Evolutionary conservation across 257 asterid genomes (phyloP).

Genomic region (Nicotiana knightiana): DNA sequence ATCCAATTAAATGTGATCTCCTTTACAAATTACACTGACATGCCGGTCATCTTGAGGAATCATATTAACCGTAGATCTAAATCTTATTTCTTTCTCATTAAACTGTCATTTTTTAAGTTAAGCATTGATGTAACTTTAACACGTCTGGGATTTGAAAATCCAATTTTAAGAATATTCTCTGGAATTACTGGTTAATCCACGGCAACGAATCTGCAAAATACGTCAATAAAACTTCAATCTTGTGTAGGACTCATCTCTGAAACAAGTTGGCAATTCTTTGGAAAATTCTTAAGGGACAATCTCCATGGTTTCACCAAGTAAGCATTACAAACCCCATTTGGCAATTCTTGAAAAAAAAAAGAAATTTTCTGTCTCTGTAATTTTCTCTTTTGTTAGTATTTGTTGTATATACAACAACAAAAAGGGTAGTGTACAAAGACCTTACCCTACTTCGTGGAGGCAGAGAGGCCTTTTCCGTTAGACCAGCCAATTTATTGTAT

Average conservation of each 20-base stretch:
- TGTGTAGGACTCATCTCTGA: background rate
- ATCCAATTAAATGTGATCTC: background rate
- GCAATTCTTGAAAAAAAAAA: background rate
- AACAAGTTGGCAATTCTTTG: background rate
- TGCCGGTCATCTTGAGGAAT: background rate
- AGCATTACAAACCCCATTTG: background rate
- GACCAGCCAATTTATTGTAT: background rate
- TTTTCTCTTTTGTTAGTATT: background rate
- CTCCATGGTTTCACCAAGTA: slow-evolving; percentile 5
- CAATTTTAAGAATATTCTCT: slow-evolving; percentile 1
- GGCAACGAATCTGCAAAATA: background rate
- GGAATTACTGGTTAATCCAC: background rate
- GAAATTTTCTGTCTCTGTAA: background rate
- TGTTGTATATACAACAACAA: background rate
- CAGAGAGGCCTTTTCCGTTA: no score
- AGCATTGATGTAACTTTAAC: background rate
- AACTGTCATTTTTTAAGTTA: background rate
- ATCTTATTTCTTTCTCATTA: background rate
- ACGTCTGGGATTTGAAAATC: background rate
- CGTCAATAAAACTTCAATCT: background rate
- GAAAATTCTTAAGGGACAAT: background rate
- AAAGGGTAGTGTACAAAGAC: no score
- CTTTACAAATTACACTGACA: background rate
- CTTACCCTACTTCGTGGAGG: no score
- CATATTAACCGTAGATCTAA: background rate